Evolutionary conservation across 2,329 filamentous ascomycete species (phyloP).

Genomic region (Ascochyta pisi): DNA sequence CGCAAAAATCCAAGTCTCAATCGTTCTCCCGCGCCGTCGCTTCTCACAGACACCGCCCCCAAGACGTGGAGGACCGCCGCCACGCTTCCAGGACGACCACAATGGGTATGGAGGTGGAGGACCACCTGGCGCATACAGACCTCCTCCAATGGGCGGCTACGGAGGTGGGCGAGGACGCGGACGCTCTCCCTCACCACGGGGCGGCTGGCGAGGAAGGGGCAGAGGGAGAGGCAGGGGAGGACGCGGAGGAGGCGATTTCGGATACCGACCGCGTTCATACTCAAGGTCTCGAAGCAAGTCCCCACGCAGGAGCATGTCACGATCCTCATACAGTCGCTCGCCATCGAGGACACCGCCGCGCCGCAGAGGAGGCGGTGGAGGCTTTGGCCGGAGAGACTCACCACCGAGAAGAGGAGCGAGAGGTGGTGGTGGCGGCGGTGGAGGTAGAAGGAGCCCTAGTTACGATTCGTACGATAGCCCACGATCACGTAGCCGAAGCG

Average conservation of each 20-base stretch:
- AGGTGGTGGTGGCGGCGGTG: slow-evolving; percentile 53
- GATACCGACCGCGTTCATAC: slow-evolving; percentile 38
- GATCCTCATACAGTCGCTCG: slow-evolving; percentile 52
- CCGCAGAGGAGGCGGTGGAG: slow-evolving; percentile 29
- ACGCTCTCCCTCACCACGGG: slow-evolving; percentile 50
- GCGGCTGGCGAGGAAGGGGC: slow-evolving; percentile 34
- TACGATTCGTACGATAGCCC: slow-evolving; percentile 70
- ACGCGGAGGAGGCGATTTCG: slow-evolving; percentile 41
- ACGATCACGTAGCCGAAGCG: slow-evolving; percentile 51
- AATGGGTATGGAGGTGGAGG: slow-evolving; percentile 38
- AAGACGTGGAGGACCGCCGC: slow-evolving; percentile 62
- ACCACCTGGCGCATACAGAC: slow-evolving; percentile 45
- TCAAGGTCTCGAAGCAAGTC: slow-evolving; percentile 52
- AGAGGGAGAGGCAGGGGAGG: slow-evolving; percentile 48
- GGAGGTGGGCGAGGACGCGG: slow-evolving; percentile 33
- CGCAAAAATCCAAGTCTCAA: slow-evolving; percentile 81
- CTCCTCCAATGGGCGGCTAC: slow-evolving; percentile 45
- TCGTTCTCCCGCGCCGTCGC: slow-evolving; percentile 82
- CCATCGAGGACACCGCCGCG: slow-evolving; percentile 42
- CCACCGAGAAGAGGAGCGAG: slow-evolving; percentile 52
- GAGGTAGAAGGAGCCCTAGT: slow-evolving; percentile 65
- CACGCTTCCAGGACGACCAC: slow-evolving; percentile 36
- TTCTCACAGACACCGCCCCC: slow-evolving; percentile 81
- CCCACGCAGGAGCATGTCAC: slow-evolving; percentile 50
- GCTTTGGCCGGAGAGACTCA: slow-evolving; percentile 48